Conservation (phyloP, 1,284 basidiomycete species). For the Trichosporon sp. region DNA sequence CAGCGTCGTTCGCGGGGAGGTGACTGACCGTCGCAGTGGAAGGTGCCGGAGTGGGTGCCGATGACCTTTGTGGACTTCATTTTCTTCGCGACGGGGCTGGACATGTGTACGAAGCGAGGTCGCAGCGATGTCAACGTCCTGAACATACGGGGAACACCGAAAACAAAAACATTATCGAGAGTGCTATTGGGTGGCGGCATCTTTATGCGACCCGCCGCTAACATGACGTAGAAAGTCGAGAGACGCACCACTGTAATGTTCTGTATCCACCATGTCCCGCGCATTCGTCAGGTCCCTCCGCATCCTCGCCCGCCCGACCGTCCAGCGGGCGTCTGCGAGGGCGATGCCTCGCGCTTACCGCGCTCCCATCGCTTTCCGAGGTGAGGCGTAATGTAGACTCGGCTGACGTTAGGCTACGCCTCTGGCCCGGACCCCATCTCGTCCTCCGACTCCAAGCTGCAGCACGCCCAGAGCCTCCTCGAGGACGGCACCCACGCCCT, state of each 20-base stretch:
- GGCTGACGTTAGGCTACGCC: slow-evolving; percentile 68
- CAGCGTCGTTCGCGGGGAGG: not conserved
- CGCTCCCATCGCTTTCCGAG: slow-evolving; percentile 4
- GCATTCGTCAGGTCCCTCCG: slow-evolving; percentile 1
- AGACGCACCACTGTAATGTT: not conserved
- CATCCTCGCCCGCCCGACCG: not conserved
- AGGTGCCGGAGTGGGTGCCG: slow-evolving; percentile 92
- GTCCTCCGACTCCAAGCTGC: slow-evolving; percentile 77
- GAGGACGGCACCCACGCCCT: slow-evolving; percentile 84
- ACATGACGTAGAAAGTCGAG: not conserved
- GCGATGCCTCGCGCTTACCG: not conserved
- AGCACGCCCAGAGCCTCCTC: slow-evolving; percentile 76
- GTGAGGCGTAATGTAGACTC: not conserved
- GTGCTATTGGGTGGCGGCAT: slow-evolving; percentile 3
- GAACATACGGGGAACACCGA: not conserved
- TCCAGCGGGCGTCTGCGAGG: not conserved
- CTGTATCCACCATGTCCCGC: slow-evolving; percentile 13
- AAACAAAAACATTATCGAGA: slow-evolving; percentile 10
- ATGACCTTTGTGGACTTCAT: slow-evolving; percentile 62
- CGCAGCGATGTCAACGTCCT: not conserved
- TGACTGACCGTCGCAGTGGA: slow-evolving; percentile 88
- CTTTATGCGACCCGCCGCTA: not conserved
- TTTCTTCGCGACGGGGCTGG: slow-evolving; percentile 45
- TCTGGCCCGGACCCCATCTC: slow-evolving; percentile 77
- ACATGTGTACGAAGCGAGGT: slow-evolving; percentile 34